phyloP scores from a whole-genome alignment of 2,329 filamentous ascomycete species.

The Sporothrix euskadiensis region DNA sequence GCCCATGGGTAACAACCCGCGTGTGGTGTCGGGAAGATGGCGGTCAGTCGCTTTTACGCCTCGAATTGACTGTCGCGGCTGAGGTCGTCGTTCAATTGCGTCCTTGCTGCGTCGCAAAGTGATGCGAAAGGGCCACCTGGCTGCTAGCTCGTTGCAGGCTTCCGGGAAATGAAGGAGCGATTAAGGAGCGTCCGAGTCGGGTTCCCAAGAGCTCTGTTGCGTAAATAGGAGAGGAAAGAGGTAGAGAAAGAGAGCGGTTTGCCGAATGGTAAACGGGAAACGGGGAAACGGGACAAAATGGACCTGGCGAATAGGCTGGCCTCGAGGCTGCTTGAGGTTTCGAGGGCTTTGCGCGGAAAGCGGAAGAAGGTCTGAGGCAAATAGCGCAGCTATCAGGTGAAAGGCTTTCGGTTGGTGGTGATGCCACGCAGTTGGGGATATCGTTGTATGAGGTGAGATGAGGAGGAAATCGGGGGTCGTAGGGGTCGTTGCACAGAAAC shows the following conservation, averaged over 20 bases:
- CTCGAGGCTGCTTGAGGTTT: not conserved
- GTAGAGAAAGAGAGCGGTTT: not conserved
- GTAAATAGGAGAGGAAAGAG: not conserved
- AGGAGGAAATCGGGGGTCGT: not conserved
- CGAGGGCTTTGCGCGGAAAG: not conserved
- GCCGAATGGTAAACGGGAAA: constrained; percentile 9
- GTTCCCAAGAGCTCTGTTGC: not conserved
- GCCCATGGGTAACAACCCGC: constrained; percentile 17
- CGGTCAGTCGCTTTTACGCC: not conserved
- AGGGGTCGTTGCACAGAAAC: not conserved
- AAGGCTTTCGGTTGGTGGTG: not conserved
- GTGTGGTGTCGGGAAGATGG: not conserved
- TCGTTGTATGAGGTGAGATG: not conserved
- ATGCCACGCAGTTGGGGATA: not conserved
- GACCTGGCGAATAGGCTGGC: constrained; percentile 17
- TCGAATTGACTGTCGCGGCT: not conserved
- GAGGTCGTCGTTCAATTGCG: not conserved
- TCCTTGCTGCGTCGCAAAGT: not conserved
- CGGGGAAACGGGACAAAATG: not conserved
- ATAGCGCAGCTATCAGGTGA: not conserved
- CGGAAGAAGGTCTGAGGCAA: not conserved
- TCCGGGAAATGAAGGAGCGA: constrained; percentile 1
- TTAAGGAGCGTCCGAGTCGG: not conserved
- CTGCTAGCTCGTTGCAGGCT: not conserved
- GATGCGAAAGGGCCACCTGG: not conserved